Percentiles rank a stretch among this genome's conserved stretches.
Evolutionary conservation across 768 basidiomycete species (phyloP).

Genomic region (Austroboletus eburneus): DNA sequence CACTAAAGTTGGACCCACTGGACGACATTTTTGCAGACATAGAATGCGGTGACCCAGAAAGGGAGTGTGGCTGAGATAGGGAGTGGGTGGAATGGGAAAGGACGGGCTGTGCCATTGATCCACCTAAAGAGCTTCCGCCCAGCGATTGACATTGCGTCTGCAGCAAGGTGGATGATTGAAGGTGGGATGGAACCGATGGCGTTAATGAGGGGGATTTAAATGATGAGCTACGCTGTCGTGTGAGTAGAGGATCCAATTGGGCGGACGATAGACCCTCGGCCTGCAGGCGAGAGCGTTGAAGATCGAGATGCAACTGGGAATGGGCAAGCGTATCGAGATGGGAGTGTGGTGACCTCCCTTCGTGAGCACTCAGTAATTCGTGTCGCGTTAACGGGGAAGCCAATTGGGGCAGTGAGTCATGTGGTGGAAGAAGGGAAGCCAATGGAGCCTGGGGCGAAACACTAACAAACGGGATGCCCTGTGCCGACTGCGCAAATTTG

Average conservation of each 20-base stretch:
- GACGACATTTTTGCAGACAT: conserved; percentile 23
- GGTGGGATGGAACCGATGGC: conserved; percentile 17
- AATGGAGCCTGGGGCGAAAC: conserved; percentile 17
- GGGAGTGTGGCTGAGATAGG: conserved; percentile 26
- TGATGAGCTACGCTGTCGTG: conserved; percentile 20
- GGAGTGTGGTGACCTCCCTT: conserved; percentile 17
- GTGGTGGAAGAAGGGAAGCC: conserved; percentile 12
- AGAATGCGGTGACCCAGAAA: conserved; percentile 26
- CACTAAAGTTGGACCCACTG: conserved; percentile 16
- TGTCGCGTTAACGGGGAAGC: conserved; percentile 19
- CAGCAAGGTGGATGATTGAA: conserved; percentile 11
- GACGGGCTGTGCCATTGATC: conserved; percentile 20
- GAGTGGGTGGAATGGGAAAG: conserved; percentile 19
- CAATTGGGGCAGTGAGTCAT: conserved; percentile 24
- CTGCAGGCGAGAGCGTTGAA: conserved; percentile 26
- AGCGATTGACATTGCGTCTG: conserved; percentile 20
- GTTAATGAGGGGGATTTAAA: conserved; percentile 24
- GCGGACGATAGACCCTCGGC: conserved; percentile 21
- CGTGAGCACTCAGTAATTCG: conserved; percentile 23
- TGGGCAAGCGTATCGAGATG: conserved; percentile 23
- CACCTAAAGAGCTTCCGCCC: conserved; percentile 10
- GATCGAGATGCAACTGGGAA: conserved; percentile 22
- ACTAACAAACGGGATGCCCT: conserved; percentile 23
- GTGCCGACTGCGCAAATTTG: conserved; percentile 55
- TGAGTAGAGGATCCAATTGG: conserved; percentile 27